Base-by-base conservation (phyloP, 495 filamentous ascomycete genomes). In the Beverwykella pulmonaria region DNA sequence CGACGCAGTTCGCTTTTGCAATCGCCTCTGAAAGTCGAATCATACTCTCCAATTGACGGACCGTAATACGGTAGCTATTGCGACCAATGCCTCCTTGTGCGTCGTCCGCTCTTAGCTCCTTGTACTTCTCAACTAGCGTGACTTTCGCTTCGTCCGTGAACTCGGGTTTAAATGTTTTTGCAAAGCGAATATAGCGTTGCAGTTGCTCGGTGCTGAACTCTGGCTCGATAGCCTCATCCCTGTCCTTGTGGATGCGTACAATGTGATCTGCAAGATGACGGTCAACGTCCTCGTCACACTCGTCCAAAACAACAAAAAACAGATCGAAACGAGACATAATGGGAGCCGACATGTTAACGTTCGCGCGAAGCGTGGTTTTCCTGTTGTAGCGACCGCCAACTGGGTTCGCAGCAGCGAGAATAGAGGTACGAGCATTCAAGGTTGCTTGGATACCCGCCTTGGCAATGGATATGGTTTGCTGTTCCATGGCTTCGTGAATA, bases 401-500 rank as follows among this genome's bases (percentile, higher is more conserved):
- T 0, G 94, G 94, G 75, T 99, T 99, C 12, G 94, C 94, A 0
- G 94, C 94, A 1, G 94, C 94, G 26, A 99, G 88, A 74, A 99
- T 99, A 15, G 88, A 92, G 2, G 94, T 97, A 27, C 94, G 82
- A 0, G 94, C 94, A 71, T 98, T 99, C 44, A 99, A 87, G 0
- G 94, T 99, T 1, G 94, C 96, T 75, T 99, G 94, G 65, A 99
- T 99, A 73, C 94, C 94, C 3, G 94, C 94, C 74, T 99, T 99
- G 63, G 94, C 94, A 75, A 99, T 99, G 22, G 93, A 97, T 70
- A 99, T 99, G 20, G 94, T 99, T 80, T 99, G 94, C 79, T 99
- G 94, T 84, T 99, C 94, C 94, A 99, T 99, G 59, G 95, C 95
- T 85, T 99, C 94, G 85, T 99, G 94, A 77, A 99, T 98, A 67